Conservation (phyloP, 768 basidiomycete species). For the Scleroderma bovista region DNA sequence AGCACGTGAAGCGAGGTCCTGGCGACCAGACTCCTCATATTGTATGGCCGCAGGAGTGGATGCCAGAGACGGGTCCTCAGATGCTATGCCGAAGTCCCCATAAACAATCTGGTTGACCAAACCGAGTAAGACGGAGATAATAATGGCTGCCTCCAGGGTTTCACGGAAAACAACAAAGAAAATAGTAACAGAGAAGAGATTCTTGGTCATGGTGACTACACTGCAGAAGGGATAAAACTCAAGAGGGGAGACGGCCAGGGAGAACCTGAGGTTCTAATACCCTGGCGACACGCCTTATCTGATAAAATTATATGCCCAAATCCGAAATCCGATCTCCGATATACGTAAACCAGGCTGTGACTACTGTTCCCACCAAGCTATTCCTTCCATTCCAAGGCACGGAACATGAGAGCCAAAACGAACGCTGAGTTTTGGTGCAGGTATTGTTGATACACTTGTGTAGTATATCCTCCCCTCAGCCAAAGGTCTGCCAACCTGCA, state of each 20-base stretch:
- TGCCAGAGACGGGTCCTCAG: too few species aligned
- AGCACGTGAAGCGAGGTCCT: slow-evolving; percentile 24
- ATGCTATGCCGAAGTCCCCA: slow-evolving; percentile 26
- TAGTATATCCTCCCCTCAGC: too few species aligned
- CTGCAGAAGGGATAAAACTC: background rate
- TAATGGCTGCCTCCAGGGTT: slow-evolving; percentile 88
- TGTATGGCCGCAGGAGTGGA: too few species aligned
- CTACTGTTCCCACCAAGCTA: too few species aligned
- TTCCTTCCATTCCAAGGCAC: too few species aligned
- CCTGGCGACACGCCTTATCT: slow-evolving; percentile 3
- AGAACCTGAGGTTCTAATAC: background rate
- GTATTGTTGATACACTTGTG: too few species aligned
- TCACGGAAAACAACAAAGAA: slow-evolving; percentile 97
- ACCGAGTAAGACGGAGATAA: slow-evolving; percentile 86
- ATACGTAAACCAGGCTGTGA: background rate
- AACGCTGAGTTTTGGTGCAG: too few species aligned
- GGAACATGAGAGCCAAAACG: too few species aligned
- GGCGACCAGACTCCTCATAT: background rate
- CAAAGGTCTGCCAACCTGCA: too few species aligned
- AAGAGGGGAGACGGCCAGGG: slow-evolving; percentile 5
- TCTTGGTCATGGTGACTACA: slow-evolving; percentile 46
- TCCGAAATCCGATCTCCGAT: slow-evolving; percentile 6
- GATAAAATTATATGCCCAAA: slow-evolving; percentile 2
- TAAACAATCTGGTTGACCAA: slow-evolving; percentile 83
- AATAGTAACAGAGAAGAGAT: slow-evolving; percentile 85